phyloP scores from a whole-genome alignment of 179 eudicot species.

The Camellia oleifera region DNA sequence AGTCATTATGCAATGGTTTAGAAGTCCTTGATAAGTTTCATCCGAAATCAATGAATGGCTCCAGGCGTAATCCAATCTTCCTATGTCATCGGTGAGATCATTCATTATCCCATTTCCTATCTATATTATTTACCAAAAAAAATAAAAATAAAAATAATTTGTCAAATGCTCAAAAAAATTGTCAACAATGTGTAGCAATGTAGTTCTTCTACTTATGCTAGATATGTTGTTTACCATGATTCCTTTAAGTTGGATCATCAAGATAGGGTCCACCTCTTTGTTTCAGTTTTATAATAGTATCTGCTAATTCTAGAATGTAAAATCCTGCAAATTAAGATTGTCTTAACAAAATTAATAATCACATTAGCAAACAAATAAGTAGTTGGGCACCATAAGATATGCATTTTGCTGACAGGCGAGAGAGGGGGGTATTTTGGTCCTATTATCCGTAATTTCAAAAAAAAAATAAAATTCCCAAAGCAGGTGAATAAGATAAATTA shows the following conservation, averaged over 20 bases:
- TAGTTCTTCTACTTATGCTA: too few relatives aligned
- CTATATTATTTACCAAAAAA: slow-evolving; percentile 13
- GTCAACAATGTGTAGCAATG: too few relatives aligned
- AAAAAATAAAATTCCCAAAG: too few relatives aligned
- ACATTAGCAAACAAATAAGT: too few relatives aligned
- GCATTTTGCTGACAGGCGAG: too few relatives aligned
- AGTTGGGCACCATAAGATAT: too few relatives aligned
- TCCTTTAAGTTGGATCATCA: slow-evolving; percentile 20
- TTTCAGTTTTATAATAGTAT: slow-evolving; percentile 12
- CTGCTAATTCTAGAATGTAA: slow-evolving; percentile 31
- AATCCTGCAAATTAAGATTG: slow-evolving; percentile 7
- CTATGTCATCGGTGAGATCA: slow-evolving; percentile 23
- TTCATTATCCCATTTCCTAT: slow-evolving; percentile 38
- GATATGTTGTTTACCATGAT: slow-evolving; percentile 22
- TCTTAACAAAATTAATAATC: too few relatives aligned
- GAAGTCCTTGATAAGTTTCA: slow-evolving; percentile 26
- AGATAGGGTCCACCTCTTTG: slow-evolving; percentile 9
- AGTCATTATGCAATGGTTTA: slow-evolving; percentile 16
- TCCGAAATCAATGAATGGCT: slow-evolving; percentile 35
- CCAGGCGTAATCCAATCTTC: slow-evolving; percentile 32
- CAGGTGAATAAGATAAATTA: too few relatives aligned
- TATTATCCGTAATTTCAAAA: too few relatives aligned
- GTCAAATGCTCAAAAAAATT: too few relatives aligned
- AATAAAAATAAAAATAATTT: not conserved
- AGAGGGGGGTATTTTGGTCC: too few relatives aligned